These are phyloP conservation scores for Fusarium luffae DNA, from an alignment of 2,329 filamentous ascomycete genomes.

Conservation along the genomic window DNA sequence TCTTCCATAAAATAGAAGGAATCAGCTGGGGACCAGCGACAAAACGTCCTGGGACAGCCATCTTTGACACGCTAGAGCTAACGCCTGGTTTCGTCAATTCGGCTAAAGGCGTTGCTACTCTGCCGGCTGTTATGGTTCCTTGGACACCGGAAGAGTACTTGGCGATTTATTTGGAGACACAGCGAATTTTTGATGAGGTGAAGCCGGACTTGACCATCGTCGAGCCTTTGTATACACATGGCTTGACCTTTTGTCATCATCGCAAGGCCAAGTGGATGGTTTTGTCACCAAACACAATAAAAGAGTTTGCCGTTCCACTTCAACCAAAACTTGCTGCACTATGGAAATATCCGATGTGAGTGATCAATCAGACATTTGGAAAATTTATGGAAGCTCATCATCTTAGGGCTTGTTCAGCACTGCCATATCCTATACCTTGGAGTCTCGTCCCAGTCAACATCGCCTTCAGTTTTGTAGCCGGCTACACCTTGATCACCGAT, in stretches of 20 bases:
- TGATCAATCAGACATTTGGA: too few relatives aligned
- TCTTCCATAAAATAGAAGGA: neutral
- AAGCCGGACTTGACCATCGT: neutral
- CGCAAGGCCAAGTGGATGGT: neutral
- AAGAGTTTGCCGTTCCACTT: neutral
- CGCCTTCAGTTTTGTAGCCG: neutral
- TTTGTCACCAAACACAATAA: neutral
- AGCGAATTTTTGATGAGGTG: neutral
- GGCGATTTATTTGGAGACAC: neutral
- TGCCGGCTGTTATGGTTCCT: neutral
- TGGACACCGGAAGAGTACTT: neutral
- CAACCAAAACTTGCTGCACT: neutral
- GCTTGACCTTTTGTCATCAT: neutral
- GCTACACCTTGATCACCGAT: neutral
- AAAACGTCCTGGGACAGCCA: neutral
- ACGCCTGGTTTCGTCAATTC: neutral
- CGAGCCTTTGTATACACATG: neutral
- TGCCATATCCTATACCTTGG: neutral
- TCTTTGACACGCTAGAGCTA: neutral
- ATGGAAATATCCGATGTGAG: neutral
- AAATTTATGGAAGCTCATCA: rapidly evolving
- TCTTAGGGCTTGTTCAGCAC: neutral
- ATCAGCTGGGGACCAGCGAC: neutral
- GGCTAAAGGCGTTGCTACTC: neutral
- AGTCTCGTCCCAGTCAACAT: neutral